phyloP scores from a whole-genome alignment of 2,329 filamentous ascomycete species.

The Aureobasidium namibiae region DNA sequence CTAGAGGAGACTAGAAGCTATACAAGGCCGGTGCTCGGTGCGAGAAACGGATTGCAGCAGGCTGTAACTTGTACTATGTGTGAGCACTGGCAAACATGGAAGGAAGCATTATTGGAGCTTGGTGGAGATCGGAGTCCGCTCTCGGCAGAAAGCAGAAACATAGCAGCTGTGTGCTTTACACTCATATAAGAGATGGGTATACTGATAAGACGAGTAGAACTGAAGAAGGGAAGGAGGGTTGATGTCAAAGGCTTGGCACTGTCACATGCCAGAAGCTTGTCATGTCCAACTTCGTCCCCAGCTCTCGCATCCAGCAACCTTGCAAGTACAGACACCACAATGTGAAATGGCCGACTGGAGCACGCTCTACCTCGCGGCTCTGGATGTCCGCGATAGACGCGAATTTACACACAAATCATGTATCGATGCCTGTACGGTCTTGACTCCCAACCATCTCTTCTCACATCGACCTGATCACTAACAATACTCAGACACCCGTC shows the following conservation, averaged over 20 bases:
- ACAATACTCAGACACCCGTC: slow-evolving; percentile 32
- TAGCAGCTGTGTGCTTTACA: neutral
- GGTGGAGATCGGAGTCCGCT: neutral
- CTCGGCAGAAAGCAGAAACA: neutral
- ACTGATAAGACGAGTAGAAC: neutral
- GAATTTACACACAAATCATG: slow-evolving; percentile 59
- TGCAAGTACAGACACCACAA: neutral
- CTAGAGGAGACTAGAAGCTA: neutral
- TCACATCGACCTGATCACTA: neutral
- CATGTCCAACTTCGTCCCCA: too few species aligned
- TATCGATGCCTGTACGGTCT: slow-evolving; percentile 65
- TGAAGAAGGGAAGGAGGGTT: neutral
- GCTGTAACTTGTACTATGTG: neutral
- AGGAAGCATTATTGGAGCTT: neutral
- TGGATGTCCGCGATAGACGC: slow-evolving; percentile 62
- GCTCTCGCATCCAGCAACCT: too few species aligned
- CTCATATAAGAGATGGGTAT: neutral
- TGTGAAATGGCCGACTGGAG: slow-evolving; percentile 60
- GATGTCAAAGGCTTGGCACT: neutral
- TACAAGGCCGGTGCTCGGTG: neutral
- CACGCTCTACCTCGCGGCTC: slow-evolving; percentile 68
- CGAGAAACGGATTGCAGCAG: neutral
- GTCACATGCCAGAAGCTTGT: neutral
- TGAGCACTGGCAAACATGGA: neutral
- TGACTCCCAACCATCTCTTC: slow-evolving; percentile 16